These are phyloP conservation scores for Tothia fuscella DNA, from an alignment of 2,329 filamentous ascomycete species.

Conservation along the genomic window DNA sequence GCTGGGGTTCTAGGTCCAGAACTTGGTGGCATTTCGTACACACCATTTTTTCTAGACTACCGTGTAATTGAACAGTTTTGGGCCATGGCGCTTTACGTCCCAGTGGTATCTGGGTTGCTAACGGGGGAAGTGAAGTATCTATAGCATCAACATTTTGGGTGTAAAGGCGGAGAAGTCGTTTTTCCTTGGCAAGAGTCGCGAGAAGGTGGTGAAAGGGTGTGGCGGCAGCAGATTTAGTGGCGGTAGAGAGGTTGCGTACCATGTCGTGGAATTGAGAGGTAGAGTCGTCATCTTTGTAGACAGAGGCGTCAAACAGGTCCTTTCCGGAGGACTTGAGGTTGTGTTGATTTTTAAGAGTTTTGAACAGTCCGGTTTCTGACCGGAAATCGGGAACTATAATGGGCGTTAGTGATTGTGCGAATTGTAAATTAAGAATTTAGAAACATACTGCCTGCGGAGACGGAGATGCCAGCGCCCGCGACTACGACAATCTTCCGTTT, in stretches of 20 bases:
- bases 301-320: conserved; percentile 90
- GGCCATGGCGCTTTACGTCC: conserved; percentile 85
- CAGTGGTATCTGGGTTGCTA: conserved; percentile 71
- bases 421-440: conserved; percentile 26
- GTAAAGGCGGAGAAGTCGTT: conserved; percentile 78
- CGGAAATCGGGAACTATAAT: conserved; percentile 97
- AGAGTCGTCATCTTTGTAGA: conserved; percentile 83
- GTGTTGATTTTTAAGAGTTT: conserved; percentile 70
- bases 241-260: conserved; percentile 76
- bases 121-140: conserved; percentile 69
- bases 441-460: conserved; percentile 92
- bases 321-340: conserved; percentile 90
- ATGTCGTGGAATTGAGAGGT: conserved; percentile 91
- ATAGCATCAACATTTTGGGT: conserved; percentile 96
- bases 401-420: conserved; percentile 11
- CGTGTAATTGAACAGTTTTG: conserved; percentile 83
- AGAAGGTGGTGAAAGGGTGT: conserved; percentile 90
- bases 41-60: conserved; percentile 89
- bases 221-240: conserved; percentile 65
- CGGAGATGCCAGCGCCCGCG: conserved; percentile 91
- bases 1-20: conserved; percentile 59
- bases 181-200: conserved; percentile 77
- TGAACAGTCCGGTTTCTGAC: conserved; percentile 81
- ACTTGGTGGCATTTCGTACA: conserved; percentile 84
- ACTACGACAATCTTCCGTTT: conserved; percentile 96